phyloP scores from a whole-genome alignment of 257 asterid species.

The Orobanche coerulescens region DNA sequence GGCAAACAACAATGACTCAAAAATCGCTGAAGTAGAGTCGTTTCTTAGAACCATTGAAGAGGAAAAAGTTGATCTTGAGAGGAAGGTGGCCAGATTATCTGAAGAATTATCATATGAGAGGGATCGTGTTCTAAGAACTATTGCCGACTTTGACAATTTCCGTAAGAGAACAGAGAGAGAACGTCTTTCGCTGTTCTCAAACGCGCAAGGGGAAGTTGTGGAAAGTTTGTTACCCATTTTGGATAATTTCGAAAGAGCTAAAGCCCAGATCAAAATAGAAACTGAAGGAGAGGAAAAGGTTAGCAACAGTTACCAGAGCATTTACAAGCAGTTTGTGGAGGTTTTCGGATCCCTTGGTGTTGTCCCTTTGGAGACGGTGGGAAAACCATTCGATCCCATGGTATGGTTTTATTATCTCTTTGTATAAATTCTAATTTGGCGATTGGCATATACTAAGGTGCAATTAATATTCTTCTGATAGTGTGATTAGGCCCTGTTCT shows the following conservation, averaged over 20 bases:
- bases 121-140: slow-evolving; percentile 62
- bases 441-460: slow-evolving; percentile 2
- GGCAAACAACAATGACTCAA: slow-evolving; percentile 50
- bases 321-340: slow-evolving; percentile 74
- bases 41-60: slow-evolving; percentile 55
- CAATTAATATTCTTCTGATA: too few relatives aligned
- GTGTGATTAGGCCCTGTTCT: too few relatives aligned
- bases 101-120: slow-evolving; percentile 57
- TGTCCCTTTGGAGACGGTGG: slow-evolving; percentile 55
- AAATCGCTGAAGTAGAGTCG: slow-evolving; percentile 53
- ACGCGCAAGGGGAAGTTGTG: slow-evolving; percentile 75
- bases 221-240: slow-evolving; percentile 65
- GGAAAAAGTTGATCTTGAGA: slow-evolving; percentile 50
- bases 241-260: slow-evolving; percentile 87
- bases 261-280: slow-evolving; percentile 62
- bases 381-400: slow-evolving; percentile 71
- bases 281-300: slow-evolving; percentile 78
- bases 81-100: slow-evolving; percentile 39
- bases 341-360: slow-evolving; percentile 64
- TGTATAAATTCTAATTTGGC: not conserved
- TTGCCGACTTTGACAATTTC: slow-evolving; percentile 82
- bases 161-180: slow-evolving; percentile 75
- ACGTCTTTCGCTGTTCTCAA: slow-evolving; percentile 49
- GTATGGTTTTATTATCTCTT: slow-evolving; percentile 32
- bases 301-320: slow-evolving; percentile 62